A percentile compares a stretch with the other conserved stretches of the same genome.
Evolutionary conservation across 108 stramenopile species (phyloP).

Genomic region (Nitzschia palea): DNA sequence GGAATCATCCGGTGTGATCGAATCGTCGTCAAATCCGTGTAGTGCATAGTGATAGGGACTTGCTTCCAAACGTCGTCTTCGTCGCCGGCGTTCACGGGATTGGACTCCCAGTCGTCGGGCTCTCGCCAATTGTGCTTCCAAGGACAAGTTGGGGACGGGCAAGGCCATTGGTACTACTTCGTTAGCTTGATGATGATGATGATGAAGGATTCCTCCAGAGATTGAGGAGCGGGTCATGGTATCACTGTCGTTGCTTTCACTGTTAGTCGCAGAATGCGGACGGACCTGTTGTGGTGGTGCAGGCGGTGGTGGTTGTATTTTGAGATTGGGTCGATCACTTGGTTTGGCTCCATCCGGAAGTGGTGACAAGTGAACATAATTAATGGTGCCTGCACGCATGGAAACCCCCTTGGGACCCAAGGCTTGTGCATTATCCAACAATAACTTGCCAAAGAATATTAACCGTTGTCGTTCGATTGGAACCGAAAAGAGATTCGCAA

Average conservation of each 20-base stretch:
- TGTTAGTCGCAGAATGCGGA: too few species aligned
- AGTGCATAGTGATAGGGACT: too few species aligned
- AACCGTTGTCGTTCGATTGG: constrained; percentile 7
- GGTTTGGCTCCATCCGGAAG: not conserved
- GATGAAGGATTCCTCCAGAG: not conserved
- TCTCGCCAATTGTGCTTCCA: not conserved
- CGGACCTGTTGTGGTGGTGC: too few species aligned
- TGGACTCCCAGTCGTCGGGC: constrained; percentile 5
- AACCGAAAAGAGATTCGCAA: not conserved
- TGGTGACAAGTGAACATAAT: constrained; percentile 8
- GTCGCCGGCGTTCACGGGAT: not conserved
- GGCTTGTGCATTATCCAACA: not conserved
- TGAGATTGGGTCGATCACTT: not conserved
- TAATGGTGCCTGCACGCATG: not conserved
- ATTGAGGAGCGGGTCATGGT: not conserved
- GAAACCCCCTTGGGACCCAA: not conserved
- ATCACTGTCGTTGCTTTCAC: not conserved
- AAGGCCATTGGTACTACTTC: not conserved
- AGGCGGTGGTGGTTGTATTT: not conserved
- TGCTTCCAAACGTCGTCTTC: not conserved
- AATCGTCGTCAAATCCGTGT: too few species aligned
- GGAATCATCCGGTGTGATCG: too few species aligned
- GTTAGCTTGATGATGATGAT: not conserved
- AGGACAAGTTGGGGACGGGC: not conserved
- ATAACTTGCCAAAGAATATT: not conserved